Conservation (phyloP, 306 rosid genomes). For the Astragalus glycyphyllos region DNA sequence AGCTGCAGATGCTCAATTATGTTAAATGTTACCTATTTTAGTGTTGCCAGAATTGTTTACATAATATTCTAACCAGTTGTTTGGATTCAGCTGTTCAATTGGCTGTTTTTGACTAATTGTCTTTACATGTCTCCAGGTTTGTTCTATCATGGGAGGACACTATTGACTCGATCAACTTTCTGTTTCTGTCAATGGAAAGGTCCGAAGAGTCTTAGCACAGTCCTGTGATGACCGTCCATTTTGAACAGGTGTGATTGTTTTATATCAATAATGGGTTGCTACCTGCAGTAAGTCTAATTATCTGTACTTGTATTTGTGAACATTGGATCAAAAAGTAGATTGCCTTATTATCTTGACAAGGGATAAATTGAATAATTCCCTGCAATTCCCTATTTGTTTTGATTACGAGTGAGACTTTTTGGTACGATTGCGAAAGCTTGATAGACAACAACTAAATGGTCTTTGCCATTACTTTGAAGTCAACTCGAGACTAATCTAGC, state of each 20-base stretch:
- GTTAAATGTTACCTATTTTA: slow-evolving; percentile 22
- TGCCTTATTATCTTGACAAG: slow-evolving; percentile 41
- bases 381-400: slow-evolving; percentile 25
- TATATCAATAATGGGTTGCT: slow-evolving; percentile 52
- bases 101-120: slow-evolving; percentile 33
- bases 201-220: slow-evolving; percentile 36
- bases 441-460: no score
- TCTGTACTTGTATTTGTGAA: slow-evolving; percentile 32
- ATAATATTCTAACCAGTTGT: slow-evolving; percentile 12
- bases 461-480: no score
- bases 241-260: slow-evolving; percentile 44
- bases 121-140: slow-evolving; percentile 54
- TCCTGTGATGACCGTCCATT: slow-evolving; percentile 37
- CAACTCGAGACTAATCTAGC: no score
- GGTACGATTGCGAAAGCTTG: slow-evolving; percentile 10
- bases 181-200: slow-evolving; percentile 38
- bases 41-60: background rate
- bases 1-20: background rate
- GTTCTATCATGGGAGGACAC: slow-evolving; percentile 36
- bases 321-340: slow-evolving; percentile 46
- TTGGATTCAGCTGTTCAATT: slow-evolving; percentile 13
- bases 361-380: slow-evolving; percentile 31
- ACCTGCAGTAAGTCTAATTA: slow-evolving; percentile 40
- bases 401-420: slow-evolving; percentile 35
- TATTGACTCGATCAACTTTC: slow-evolving; percentile 32